These are phyloP conservation scores for Glonium stellatum DNA, from an alignment of 495 filamentous ascomycete species.

Conservation along the genomic window DNA sequence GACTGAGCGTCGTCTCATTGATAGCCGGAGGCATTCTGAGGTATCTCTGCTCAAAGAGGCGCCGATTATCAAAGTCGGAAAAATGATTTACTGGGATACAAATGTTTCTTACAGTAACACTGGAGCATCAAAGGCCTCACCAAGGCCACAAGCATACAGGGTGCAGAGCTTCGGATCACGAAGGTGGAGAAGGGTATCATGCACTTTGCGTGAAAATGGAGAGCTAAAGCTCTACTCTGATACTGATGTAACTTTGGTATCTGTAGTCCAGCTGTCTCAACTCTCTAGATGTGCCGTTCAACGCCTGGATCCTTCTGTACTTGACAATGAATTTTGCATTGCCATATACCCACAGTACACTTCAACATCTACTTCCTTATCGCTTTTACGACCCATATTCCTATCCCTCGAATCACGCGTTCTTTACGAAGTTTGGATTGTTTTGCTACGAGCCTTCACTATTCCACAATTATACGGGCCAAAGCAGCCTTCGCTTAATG, in stretches of 20 bases:
- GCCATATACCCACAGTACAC: constrained; percentile 84
- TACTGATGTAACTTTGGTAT: constrained; percentile 67
- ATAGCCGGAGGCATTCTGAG: constrained; percentile 54
- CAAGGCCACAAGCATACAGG: constrained; percentile 44
- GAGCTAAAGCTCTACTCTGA: constrained; percentile 87
- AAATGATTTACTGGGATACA: constrained; percentile 86
- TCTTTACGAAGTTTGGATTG: constrained; percentile 94
- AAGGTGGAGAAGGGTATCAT: constrained; percentile 81
- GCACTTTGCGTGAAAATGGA: constrained; percentile 91
- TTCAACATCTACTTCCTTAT: constrained; percentile 55
- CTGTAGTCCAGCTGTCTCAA: constrained; percentile 81
- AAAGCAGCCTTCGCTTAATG: constrained; percentile 37
- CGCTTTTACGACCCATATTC: constrained; percentile 68
- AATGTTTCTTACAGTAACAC: constrained; percentile 48
- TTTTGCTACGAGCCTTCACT: constrained; percentile 83
- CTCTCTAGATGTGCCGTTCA: constrained; percentile 85
- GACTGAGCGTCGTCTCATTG: constrained; percentile 45
- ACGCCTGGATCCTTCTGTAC: constrained; percentile 78
- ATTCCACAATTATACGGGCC: constrained; percentile 84
- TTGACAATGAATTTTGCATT: constrained; percentile 91
- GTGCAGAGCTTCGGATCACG: constrained; percentile 50
- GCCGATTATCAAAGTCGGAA: constrained; percentile 94
- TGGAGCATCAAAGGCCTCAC: constrained; percentile 33
- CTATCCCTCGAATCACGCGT: constrained; percentile 80
- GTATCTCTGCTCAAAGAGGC: constrained; percentile 60